Conservation (phyloP, 306 rosid species). For the Trifolium repens region DNA sequence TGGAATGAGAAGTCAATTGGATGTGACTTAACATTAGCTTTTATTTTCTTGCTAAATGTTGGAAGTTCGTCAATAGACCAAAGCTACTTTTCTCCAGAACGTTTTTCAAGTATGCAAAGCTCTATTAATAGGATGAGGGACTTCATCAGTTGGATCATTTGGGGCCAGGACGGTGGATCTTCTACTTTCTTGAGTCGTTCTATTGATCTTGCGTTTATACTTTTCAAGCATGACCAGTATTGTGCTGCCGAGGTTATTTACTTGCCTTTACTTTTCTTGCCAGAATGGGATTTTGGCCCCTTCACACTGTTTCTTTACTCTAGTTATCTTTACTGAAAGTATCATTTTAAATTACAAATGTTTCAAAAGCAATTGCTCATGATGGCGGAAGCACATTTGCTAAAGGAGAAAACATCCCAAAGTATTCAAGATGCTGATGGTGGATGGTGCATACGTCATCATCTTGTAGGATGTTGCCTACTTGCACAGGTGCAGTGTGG, state of each 20-base stretch:
- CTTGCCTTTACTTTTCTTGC: conserved; percentile 36
- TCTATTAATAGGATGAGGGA: conserved; percentile 55
- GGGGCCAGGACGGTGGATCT: conserved; percentile 71
- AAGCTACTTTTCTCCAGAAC: conserved; percentile 47
- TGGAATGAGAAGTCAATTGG: conserved; percentile 82
- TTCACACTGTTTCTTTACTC: conserved; percentile 9
- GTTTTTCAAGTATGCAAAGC: conserved; percentile 56
- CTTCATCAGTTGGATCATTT: conserved; percentile 83
- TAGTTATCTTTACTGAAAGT: conserved; percentile 38
- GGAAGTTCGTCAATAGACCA: conserved; percentile 55
- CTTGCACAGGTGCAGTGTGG: conserved; percentile 83
- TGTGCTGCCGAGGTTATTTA: conserved; percentile 78
- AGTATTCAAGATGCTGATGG: conserved; percentile 84
- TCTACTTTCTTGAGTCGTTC: conserved; percentile 73
- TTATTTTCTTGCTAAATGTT: conserved; percentile 63
- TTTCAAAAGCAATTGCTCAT: conserved; percentile 68
- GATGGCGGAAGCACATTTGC: conserved; percentile 73
- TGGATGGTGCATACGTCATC: conserved; percentile 87
- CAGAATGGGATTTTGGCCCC: conserved; percentile 8
- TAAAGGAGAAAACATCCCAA: conserved; percentile 81
- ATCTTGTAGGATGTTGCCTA: conserved; percentile 89
- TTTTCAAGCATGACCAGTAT: conserved; percentile 84
- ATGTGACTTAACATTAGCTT: conserved; percentile 82
- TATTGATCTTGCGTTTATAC: conserved; percentile 76
- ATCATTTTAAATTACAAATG: conserved; percentile 39